Evolutionary conservation across 2,329 filamentous ascomycete species (phyloP).

Genomic region (Fusarium torreyae): DNA sequence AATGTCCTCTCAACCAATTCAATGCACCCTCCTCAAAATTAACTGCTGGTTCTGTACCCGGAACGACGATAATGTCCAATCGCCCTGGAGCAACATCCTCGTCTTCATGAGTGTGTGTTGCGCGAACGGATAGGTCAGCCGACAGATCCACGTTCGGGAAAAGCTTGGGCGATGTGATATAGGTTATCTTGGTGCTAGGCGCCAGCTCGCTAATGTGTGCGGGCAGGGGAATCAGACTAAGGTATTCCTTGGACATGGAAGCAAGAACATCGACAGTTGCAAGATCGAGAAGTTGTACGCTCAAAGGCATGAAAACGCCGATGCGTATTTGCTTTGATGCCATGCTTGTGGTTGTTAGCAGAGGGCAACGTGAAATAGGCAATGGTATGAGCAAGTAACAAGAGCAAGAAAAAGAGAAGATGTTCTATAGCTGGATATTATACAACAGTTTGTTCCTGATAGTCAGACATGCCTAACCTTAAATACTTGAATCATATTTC

Average conservation of each 20-base stretch:
- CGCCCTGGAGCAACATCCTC: constrained; percentile 64
- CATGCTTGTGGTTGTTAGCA: constrained; percentile 25
- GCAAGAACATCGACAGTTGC: constrained; percentile 67
- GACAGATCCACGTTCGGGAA: constrained; percentile 60
- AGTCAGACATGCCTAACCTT: neutral
- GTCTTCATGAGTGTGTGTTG: constrained; percentile 62
- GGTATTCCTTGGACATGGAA: constrained; percentile 62
- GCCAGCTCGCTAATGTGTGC: constrained; percentile 58
- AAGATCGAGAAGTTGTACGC: constrained; percentile 65
- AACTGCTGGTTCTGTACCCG: constrained; percentile 62
- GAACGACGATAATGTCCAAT: constrained; percentile 66
- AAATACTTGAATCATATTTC: neutral
- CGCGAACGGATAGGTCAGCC: constrained; percentile 55
- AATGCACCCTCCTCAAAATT: constrained; percentile 54
- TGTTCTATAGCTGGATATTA: neutral
- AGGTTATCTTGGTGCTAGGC: constrained; percentile 61
- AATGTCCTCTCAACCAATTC: constrained; percentile 63
- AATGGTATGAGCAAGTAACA: neutral
- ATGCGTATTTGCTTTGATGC: constrained; percentile 55
- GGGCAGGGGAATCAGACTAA: constrained; percentile 55
- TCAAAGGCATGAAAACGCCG: constrained; percentile 66
- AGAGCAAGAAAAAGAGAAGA: neutral
- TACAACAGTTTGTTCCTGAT: neutral
- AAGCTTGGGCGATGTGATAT: constrained; percentile 60
- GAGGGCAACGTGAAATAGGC: neutral